Evolutionary conservation across 805 yeast species (phyloP).

Genomic region (Kurtzmaniella cleridarum): DNA sequence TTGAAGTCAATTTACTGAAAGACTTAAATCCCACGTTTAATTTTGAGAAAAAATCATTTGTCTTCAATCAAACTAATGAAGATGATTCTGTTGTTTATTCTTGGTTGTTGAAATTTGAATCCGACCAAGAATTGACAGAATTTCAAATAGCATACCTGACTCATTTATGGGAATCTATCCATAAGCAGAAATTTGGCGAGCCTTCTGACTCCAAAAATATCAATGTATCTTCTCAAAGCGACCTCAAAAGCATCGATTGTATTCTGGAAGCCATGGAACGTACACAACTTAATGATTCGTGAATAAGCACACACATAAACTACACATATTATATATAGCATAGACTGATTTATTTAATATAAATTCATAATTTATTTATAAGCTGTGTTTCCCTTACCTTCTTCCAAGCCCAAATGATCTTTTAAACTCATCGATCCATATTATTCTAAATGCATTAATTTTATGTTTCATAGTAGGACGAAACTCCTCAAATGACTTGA

Average conservation of each 20-base stretch:
- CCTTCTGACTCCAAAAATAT: not conserved
- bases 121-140: constrained; percentile 30
- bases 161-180: not conserved
- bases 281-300: too few species aligned
- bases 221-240: too few species aligned
- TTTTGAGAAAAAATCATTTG: constrained; percentile 49
- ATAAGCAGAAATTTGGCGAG: not conserved
- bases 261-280: too few species aligned
- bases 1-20: constrained; percentile 21
- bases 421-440: constrained; percentile 60
- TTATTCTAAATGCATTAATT: constrained; percentile 51
- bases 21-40: constrained; percentile 65
- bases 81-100: constrained; percentile 24
- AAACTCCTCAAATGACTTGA: constrained; percentile 22
- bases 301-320: too few species aligned
- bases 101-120: constrained; percentile 55
- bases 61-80: constrained; percentile 49
- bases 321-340: too few species aligned
- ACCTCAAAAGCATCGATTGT: constrained; percentile 5
- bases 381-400: constrained; percentile 9
- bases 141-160: constrained; percentile 26
- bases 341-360: too few species aligned
- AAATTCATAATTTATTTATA: not conserved
- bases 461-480: constrained; percentile 52
- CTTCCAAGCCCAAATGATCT: constrained; percentile 44